phyloP scores from a whole-genome alignment of 73 alveolate species.

The Paramecium bursaria region DNA sequence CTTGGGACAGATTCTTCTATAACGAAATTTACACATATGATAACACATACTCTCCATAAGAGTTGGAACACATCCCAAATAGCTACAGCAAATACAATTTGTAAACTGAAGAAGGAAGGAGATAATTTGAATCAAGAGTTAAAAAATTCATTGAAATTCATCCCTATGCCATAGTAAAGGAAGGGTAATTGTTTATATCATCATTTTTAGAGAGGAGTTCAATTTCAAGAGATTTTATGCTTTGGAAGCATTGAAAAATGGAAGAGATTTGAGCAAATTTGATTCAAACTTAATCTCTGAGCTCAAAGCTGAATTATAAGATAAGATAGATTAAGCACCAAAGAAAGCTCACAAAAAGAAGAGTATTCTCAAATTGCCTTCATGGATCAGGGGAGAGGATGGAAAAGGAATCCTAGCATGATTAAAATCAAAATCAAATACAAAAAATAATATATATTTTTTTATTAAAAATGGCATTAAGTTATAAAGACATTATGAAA shows the following conservation, averaged over 20 bases:
- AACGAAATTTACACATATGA: slow-evolving; percentile 56
- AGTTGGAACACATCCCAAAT: slow-evolving; percentile 27
- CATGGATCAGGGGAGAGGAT: too few species aligned
- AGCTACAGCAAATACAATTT: slow-evolving; percentile 56
- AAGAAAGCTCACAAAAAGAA: too few species aligned
- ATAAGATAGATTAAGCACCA: slow-evolving; percentile 30
- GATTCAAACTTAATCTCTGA: slow-evolving; percentile 53
- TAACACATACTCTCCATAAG: slow-evolving; percentile 13
- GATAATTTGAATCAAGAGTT: slow-evolving; percentile 66
- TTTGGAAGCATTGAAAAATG: slow-evolving; percentile 58
- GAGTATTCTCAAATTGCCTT: too few species aligned
- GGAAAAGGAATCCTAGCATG: too few species aligned
- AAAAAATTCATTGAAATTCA: slow-evolving; percentile 55
- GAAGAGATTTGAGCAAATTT: slow-evolving; percentile 61
- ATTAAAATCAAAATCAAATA: too few species aligned
- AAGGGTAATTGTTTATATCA: slow-evolving; percentile 16
- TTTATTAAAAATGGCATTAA: too few species aligned
- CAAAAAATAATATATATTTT: too few species aligned
- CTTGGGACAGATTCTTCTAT: slow-evolving; percentile 73
- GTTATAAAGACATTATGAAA: not conserved
- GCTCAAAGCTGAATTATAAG: slow-evolving; percentile 52
- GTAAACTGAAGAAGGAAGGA: slow-evolving; percentile 67
- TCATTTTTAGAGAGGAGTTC: slow-evolving; percentile 55
- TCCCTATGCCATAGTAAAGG: slow-evolving; percentile 59
- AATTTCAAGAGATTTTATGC: slow-evolving; percentile 69